Evolutionary conservation across 371 early-diverging fungal genomes (phyloP), one percentile per base, ranked within the genome.

Genomic region (Mucor saturninus): DNA sequence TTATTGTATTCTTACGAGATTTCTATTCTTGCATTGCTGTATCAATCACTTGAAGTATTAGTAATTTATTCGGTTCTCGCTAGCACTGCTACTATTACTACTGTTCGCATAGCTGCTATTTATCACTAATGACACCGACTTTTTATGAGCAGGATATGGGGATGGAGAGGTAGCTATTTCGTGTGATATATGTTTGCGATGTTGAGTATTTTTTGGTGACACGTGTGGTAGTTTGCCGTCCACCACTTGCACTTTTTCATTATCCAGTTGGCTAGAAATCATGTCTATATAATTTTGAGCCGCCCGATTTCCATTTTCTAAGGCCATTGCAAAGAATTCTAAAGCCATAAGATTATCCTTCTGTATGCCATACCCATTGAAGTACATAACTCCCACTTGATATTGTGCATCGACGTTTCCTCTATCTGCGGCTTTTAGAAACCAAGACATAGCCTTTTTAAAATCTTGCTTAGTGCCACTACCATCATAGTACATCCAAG

Each of bases 321-420:
- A 5, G 2, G 53, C 35, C 43, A 52, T 28, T 31, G 29, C 8
- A 40, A 52, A 40, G 29, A 32, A 60, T 11, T 52, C n/a, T 9
- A 60, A 35, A 4, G 61, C 61, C 21, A 21, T 13, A 30, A 32
- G 15, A 11, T n/a, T 11, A 31, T 52, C 53, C 32, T n/a, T 15
- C 7, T 32, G 29, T 28, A 60, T 35, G 5, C 54, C 61, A 5
- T 40, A 37, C 1, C 61, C 61, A 35, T 61, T 53, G 7, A 54
- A 45, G 26, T 61, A 61, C 45, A 61, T 61, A 9, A 54, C 21
- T 1, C 61, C 61, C 15, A 54, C 45, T 15, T 61, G 61, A 5
- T 42, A 43, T 9, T 61, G 61, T 43, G 56, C 42, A 30, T 56
- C 56, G 21, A 29, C 42, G 10, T 45, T 45, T 10, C 42, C 29